Base-by-base conservation (phyloP, 2,329 filamentous ascomycete species). In the Pseudocercospora crystallina region DNA sequence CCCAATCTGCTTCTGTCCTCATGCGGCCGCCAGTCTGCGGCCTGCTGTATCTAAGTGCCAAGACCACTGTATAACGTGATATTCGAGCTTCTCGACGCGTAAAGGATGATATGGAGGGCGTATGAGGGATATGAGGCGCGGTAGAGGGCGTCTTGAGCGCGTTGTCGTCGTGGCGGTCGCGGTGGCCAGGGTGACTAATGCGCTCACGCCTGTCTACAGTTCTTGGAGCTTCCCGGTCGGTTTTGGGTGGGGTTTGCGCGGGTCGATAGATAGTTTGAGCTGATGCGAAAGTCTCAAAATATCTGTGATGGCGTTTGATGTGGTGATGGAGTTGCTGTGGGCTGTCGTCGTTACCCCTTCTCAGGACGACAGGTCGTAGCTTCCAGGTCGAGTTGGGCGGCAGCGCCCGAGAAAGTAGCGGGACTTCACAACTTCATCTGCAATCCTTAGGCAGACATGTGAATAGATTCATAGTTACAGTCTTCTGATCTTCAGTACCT, bases 101-200 rank as follows among this genome's bases (percentile, higher is more conserved):
- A 45, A 43, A 39, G 26, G 32, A 33, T 33, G 46, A 13, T 15
- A 10, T 14, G 40, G 38, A 53, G 29, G 33, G 31, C 43, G 31
- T 37, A 17, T 44, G 43, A 29, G 26, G 30, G 38, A 33, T 42
- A 29, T 31, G 17, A 31, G 31, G 26, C 37, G 43, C 20, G 14
- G 41, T 40, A n/a, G 38, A 34, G 36, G 7, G 41, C 35, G 35
- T 42, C 38, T 35, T 41, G 46, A 35, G 46, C 43, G 47, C 54
- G 44, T 43, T 44, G 46, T 40, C 42, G 52, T 44, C 38, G 57
- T 51, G 26, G 49, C 55, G n/a, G 52, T 48, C 32, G 43, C 31
- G 36, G 39, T 30, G 32, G 37, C 32, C 32, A 14, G 36, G 44
- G 50, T 54, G 55, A 58, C 50, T 54, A 58, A 58, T 58, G 52